Percentiles rank a stretch among this genome's conserved stretches.
Evolutionary conservation across 305 asterid genomes (phyloP).

Genomic region (Rubia tinctorum): DNA sequence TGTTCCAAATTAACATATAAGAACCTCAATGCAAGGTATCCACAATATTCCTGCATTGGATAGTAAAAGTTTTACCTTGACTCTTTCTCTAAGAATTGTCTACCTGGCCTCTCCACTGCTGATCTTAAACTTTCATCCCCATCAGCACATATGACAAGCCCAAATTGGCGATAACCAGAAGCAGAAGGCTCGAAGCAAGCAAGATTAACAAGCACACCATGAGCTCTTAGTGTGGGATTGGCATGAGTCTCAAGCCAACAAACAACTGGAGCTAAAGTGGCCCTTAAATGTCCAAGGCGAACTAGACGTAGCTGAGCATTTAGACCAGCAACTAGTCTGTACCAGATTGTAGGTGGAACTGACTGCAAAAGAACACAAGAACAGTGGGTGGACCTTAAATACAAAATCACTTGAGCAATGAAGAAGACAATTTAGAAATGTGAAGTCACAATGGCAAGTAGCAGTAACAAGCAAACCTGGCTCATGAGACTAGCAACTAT

Average conservation of each 20-base stretch:
- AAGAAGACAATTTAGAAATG: slow-evolving; percentile 19
- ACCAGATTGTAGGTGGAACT: slow-evolving; percentile 86
- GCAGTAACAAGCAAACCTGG: slow-evolving; percentile 50
- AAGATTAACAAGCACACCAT: slow-evolving; percentile 60
- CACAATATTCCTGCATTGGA: background rate
- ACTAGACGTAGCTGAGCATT: slow-evolving; percentile 90
- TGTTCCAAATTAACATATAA: slow-evolving; percentile 5
- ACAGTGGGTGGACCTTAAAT: slow-evolving; percentile 15
- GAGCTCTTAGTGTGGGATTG: slow-evolving; percentile 48
- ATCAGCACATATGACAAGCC: slow-evolving; percentile 54
- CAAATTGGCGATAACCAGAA: slow-evolving; percentile 73
- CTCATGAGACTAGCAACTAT: slow-evolving; percentile 76
- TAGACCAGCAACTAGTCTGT: slow-evolving; percentile 84
- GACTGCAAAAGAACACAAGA: slow-evolving; percentile 48
- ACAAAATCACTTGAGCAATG: background rate
- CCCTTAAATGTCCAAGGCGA: slow-evolving; percentile 62
- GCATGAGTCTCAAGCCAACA: slow-evolving; percentile 85
- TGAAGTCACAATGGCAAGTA: too few species aligned
- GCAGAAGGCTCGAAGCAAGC: slow-evolving; percentile 69
- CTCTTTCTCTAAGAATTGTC: slow-evolving; percentile 40
- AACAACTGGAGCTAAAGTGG: slow-evolving; percentile 62
- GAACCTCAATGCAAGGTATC: slow-evolving; percentile 1
- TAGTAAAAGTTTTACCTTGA: slow-evolving; percentile 38
- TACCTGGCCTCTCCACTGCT: slow-evolving; percentile 43
- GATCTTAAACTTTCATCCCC: slow-evolving; percentile 50